A percentile compares a stretch with the other conserved stretches of the same genome.
Conservation (phyloP, 441 rosid species). For the Euphorbia celastroides region DNA sequence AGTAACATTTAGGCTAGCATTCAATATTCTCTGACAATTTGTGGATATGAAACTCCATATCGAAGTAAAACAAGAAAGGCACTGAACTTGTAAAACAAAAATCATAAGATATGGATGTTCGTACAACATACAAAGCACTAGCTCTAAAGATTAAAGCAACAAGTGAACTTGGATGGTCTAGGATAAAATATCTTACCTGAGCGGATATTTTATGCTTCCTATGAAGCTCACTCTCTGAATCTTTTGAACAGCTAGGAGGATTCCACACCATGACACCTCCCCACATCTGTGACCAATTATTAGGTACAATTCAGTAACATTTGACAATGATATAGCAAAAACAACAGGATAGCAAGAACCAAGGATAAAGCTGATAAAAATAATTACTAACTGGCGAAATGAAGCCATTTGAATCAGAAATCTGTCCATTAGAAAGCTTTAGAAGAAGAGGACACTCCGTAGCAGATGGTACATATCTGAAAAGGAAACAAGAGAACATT, state of each 20-base stretch:
- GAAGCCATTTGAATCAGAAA: slow-evolving; percentile 87
- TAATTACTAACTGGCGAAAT: slow-evolving; percentile 76
- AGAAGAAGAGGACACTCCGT: slow-evolving; percentile 84
- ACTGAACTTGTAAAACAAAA: slow-evolving; percentile 3
- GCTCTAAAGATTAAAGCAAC: slow-evolving; percentile 3
- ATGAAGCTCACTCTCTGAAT: slow-evolving; percentile 33
- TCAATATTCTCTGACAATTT: background rate
- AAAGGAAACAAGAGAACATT: slow-evolving; percentile 18
- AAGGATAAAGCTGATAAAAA: no score
- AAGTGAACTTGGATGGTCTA: background rate
- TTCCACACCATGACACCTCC: slow-evolving; percentile 94
- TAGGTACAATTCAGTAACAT: slow-evolving; percentile 6
- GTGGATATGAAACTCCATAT: background rate
- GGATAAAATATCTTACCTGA: slow-evolving; percentile 45
- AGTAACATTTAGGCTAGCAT: background rate
- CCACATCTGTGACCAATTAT: slow-evolving; percentile 70
- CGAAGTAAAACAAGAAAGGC: background rate
- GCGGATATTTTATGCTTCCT: slow-evolving; percentile 40
- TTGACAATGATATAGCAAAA: slow-evolving; percentile 10
- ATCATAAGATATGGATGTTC: background rate
- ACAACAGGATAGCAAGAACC: background rate
- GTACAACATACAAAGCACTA: background rate
- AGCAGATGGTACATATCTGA: slow-evolving; percentile 85
- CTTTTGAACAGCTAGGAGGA: slow-evolving; percentile 49
- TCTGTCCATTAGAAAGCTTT: slow-evolving; percentile 73